Base-by-base conservation (phyloP, 2,329 filamentous ascomycete genomes). In the Arachnomyces sp. region DNA sequence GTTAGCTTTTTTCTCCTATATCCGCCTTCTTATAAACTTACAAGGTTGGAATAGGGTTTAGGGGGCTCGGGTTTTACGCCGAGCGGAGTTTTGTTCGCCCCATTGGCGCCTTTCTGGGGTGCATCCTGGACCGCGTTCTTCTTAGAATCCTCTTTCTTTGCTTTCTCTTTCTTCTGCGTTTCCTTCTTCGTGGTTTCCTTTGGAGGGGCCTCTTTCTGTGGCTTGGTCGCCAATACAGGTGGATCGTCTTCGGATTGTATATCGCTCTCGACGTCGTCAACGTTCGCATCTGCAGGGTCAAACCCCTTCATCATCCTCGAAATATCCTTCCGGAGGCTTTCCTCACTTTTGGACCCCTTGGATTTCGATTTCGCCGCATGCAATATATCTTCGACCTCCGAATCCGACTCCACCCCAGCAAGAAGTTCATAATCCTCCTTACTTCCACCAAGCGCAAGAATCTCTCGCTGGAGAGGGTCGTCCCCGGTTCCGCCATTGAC, bases 351-450 rank as follows among this genome's bases (percentile, higher is more conserved):
- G 43, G 16, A 29, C 37, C 18, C 32, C 25, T 52, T 53, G 34
- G 43, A 44, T 37, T 51, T 57, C 2, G 51, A 47, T 25, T 55
- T 55, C 40, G 48, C 47, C 25, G 43, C 31, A 34, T 51, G 44
- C n/a, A 38, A 42, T 18, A 39, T 46, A 34, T 51, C 63, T 49
- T 71, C 68, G 11, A 67, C 52, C 48, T 72, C 68, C 11, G 65
- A 68, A 33, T 67, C 68, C 0, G 68, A 71, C 33, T 63, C 58
- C 14, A 64, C 55, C 38, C 56, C 64, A 15, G 60, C 66, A 43
- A 72, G 50, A 16, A 72, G 51, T 34, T 69, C 62, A 41, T 69
- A 54, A 46, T 72, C 67, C 38, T 72, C 70, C 47, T 70, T 59
- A n/a, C 63, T 70, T 35, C 69, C 69, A 25, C 69, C 69, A 38